phyloP scores from a whole-genome alignment of 2,329 filamentous ascomycete species.

The Salinomyces thailandicus region DNA sequence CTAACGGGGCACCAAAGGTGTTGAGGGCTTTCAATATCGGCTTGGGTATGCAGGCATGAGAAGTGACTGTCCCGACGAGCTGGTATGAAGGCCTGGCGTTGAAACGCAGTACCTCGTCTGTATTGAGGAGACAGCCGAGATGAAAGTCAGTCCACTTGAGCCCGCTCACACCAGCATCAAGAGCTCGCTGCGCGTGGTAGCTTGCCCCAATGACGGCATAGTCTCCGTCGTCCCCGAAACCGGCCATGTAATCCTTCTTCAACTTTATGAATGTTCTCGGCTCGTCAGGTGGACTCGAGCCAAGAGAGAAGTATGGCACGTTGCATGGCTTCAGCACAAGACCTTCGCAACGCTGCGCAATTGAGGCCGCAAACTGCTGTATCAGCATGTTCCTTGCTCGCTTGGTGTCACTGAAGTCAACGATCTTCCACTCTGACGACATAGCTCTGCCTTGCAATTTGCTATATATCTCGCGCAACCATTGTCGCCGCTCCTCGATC shows the following conservation, averaged over 20 bases:
- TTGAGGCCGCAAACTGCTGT: constrained; percentile 55
- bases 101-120: constrained; percentile 44
- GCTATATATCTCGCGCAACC: constrained; percentile 48
- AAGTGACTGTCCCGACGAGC: constrained; percentile 48
- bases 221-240: constrained; percentile 72
- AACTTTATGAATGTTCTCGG: constrained; percentile 55
- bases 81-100: constrained; percentile 50
- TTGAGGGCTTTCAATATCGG: constrained; percentile 36
- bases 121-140: constrained; percentile 65
- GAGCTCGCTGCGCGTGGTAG: constrained; percentile 55
- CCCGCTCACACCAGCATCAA: constrained; percentile 39
- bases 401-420: constrained; percentile 50
- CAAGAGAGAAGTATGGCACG: constrained; percentile 57
- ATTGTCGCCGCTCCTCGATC: constrained; percentile 50
- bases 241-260: constrained; percentile 74
- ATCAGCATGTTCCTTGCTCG: constrained; percentile 47
- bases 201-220: constrained; percentile 69
- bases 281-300: constrained; percentile 10
- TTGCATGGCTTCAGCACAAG: constrained; percentile 67
- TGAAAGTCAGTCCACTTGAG: constrained; percentile 67
- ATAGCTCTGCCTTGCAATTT: constrained; percentile 52
- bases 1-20: constrained; percentile 29
- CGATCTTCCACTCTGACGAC: constrained; percentile 53
- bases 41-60: constrained; percentile 36
- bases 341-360: constrained; percentile 61